phyloP scores from a whole-genome alignment of 306 rosid species.

The Begonia loranthoides region DNA sequence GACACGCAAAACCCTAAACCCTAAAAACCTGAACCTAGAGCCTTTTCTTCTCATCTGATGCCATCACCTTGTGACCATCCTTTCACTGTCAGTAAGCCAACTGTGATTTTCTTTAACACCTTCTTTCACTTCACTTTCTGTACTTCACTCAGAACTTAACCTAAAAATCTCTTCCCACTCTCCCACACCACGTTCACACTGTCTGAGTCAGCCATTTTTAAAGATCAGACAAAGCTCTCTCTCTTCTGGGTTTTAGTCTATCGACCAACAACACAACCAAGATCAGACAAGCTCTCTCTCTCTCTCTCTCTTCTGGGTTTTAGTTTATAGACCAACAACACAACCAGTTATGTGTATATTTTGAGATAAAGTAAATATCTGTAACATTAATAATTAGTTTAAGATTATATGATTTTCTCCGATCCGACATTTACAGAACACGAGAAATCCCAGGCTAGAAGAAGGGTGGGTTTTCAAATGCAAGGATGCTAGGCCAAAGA shows the following conservation, averaged over 20 bases:
- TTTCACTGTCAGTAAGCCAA: conserved; percentile 17
- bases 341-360: too few species aligned
- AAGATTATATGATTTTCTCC: too few species aligned
- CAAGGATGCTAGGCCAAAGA: conserved; percentile 11
- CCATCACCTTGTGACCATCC: conserved; percentile 20
- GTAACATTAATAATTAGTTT: too few species aligned
- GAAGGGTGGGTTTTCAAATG: conserved; percentile 5
- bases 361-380: too few species aligned
- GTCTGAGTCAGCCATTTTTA: too few species aligned
- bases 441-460: conserved; percentile 16
- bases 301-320: not conserved
- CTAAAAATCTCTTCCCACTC: not conserved
- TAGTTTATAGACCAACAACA: too few species aligned
- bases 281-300: too few species aligned
- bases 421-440: conserved; percentile 15
- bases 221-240: not conserved
- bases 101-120: not conserved
- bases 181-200: too few species aligned
- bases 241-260: not conserved
- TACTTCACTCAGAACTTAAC: not conserved
- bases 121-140: not conserved
- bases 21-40: too few species aligned
- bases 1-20: conserved; percentile 15
- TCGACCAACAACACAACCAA: too few species aligned
- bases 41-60: not conserved